These are phyloP conservation scores for Cytospora schulzeri DNA, from an alignment of 2,329 filamentous ascomycete genomes.

Conservation along the genomic window DNA sequence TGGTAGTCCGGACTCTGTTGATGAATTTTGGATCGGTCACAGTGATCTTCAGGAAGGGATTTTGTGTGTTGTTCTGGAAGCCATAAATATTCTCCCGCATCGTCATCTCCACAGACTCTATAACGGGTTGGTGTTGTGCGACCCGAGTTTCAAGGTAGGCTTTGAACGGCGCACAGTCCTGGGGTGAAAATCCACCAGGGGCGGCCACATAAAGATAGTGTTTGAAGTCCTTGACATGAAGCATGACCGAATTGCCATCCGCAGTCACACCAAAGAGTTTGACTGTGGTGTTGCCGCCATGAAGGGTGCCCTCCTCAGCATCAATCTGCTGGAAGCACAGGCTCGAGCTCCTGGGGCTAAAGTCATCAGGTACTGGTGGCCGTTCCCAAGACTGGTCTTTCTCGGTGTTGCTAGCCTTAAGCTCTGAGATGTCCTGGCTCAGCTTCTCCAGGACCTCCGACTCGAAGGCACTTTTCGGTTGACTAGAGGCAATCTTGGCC, in stretches of 20 bases:
- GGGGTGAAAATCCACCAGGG: conserved; percentile 75
- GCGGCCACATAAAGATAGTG: conserved; percentile 96
- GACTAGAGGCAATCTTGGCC: conserved; percentile 70
- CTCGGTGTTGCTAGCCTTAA: conserved; percentile 86
- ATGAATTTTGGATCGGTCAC: conserved; percentile 89
- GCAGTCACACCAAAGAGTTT: conserved; percentile 92
- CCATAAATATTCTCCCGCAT: conserved; percentile 91
- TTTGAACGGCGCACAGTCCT: conserved; percentile 78
- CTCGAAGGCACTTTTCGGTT: conserved; percentile 90
- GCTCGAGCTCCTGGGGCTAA: conserved; percentile 61
- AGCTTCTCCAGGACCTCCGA: conserved; percentile 93
- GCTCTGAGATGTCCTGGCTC: conserved; percentile 84
- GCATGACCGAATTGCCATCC: conserved; percentile 83
- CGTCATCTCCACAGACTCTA: conserved; percentile 79
- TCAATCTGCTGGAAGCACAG: conserved; percentile 97
- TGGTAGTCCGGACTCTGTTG: conserved; percentile 69
- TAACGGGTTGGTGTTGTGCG: conserved; percentile 70
- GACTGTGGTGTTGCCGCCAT: conserved; percentile 75
- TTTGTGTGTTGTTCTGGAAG: conserved; percentile 91
- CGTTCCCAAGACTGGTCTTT: conserved; percentile 91
- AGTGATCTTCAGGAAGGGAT: conserved; percentile 89
- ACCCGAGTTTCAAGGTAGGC: conserved; percentile 78
- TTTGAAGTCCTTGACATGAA: conserved; percentile 93
- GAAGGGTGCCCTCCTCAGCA: conserved; percentile 81
- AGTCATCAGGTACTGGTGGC: conserved; percentile 52